Evolutionary conservation across 306 rosid genomes (phyloP), one percentile per base, ranked within the genome.

Genomic region (Luffa acutangula): DNA sequence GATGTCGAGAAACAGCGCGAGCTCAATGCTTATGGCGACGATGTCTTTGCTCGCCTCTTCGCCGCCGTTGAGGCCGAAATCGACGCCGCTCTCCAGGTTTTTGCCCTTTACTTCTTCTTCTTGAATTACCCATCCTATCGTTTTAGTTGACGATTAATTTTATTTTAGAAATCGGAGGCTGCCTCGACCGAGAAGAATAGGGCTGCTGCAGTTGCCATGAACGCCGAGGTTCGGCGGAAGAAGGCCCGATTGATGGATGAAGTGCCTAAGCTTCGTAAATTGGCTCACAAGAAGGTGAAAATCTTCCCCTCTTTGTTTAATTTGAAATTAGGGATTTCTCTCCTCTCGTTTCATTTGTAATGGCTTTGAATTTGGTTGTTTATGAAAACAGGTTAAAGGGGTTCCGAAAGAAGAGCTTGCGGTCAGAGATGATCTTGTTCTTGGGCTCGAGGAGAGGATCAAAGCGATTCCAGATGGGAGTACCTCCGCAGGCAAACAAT

Each of bases 401-500:
- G 79, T 93, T 10, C 79, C 97, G 5, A 84, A 57, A 59, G 97
- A 92, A 82, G 97, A 95, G 39, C 78, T 82, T 10, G 91, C 82
- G 69, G 20, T 84, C 58, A 92, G 97, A 58, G 75, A 75, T 17
- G 97, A 89, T 54, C 87, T 93, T 51, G 93, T 90, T 82, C 57
- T 83, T 80, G 87, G 79, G 82, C 85, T 95, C 79, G 86, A 92
- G 2, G 97, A 89, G 75, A 93, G 93, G 87, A 95, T 95, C 77
- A 85, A 89, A 84, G 91, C 89, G 78, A 92, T 91, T 81, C 91
- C 97, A 18, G 96, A 93, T 84, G 97, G 98, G 43, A 73, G 84
- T 60, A 41, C 86, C 11, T 17, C 83, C 49, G 89, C 86, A 45
- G 84, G 83, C 74, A 79, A 62, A 75, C 86, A 85, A 79, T 58